These are phyloP conservation scores for Beta macrorhiza DNA, from an alignment of 179 eudicot species.

Conservation along the genomic window DNA sequence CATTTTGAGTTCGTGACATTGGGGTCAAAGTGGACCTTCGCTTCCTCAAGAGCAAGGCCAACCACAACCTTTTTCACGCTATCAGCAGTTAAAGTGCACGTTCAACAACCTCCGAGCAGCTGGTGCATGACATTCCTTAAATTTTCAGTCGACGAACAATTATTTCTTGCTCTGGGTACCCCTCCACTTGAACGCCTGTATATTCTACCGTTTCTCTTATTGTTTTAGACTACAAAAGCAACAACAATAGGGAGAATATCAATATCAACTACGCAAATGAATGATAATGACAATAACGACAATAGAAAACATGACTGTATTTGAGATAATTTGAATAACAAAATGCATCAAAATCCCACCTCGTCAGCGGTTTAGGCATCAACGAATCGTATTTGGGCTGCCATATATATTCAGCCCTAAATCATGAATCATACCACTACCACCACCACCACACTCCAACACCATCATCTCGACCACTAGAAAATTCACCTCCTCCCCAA, in stretches of 20 bases:
- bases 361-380: not conserved
- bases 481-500: no score
- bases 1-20: slow-evolving; percentile 42
- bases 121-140: slow-evolving; percentile 94
- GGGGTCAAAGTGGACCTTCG: slow-evolving; percentile 91
- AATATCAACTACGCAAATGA: not conserved
- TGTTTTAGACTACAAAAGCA: slow-evolving; percentile 48
- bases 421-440: not conserved
- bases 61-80: slow-evolving; percentile 90
- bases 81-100: slow-evolving; percentile 62
- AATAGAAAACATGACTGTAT: not conserved
- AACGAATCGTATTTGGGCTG: not conserved
- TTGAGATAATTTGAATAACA: not conserved
- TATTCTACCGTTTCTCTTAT: slow-evolving; percentile 76
- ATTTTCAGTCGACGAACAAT: slow-evolving; percentile 72
- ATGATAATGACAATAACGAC: not conserved
- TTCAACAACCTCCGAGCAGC: slow-evolving; percentile 85
- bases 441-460: no score
- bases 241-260: not conserved
- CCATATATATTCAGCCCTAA: not conserved
- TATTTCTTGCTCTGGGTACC: slow-evolving; percentile 67
- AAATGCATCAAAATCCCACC: not conserved
- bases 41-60: slow-evolving; percentile 90
- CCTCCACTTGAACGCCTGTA: slow-evolving; percentile 72
- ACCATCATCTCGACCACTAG: no score